Conservation (phyloP, 805 yeast genomes). For the Yamadazyma sp. region DNA sequence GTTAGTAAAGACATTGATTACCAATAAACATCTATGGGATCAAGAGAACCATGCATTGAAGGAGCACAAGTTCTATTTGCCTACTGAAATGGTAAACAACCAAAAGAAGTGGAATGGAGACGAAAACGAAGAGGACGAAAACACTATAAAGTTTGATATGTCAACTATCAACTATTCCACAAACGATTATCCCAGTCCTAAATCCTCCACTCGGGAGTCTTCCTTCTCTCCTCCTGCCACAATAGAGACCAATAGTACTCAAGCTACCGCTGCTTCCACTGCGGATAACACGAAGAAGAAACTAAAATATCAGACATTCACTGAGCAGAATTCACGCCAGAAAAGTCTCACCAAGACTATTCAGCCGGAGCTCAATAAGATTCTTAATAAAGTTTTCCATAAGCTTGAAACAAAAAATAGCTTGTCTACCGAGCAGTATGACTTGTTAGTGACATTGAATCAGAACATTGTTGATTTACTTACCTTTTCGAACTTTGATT, state of each 20-base stretch:
- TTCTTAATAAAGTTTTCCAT: conserved; percentile 42
- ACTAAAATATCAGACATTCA: conserved; percentile 11
- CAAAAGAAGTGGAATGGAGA: conserved; percentile 29
- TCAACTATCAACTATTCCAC: conserved; percentile 26
- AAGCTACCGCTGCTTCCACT: too few relatives aligned
- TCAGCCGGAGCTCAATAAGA: conserved; percentile 31
- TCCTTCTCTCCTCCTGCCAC: conserved; percentile 20
- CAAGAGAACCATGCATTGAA: conserved; percentile 35
- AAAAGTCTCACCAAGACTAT: conserved; percentile 18
- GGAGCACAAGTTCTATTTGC: conserved; percentile 33
- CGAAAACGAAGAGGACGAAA: conserved; percentile 8
- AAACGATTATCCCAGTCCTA: conserved; percentile 15
- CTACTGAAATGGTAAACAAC: conserved; percentile 36
- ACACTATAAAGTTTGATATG: conserved; percentile 35
- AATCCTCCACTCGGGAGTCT: conserved; percentile 21
- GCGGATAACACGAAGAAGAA: conserved; percentile 2
- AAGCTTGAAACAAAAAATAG: conserved; percentile 33
- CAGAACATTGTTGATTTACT: conserved; percentile 28
- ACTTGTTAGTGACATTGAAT: conserved; percentile 39
- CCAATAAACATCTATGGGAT: conserved; percentile 39
- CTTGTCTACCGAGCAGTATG: conserved; percentile 34
- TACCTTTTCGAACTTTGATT: conserved; percentile 21
- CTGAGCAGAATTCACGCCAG: conserved; percentile 17
- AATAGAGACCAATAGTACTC: not conserved
- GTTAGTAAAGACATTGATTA: conserved; percentile 29